Evolutionary conservation across 2,329 filamentous ascomycete species (phyloP).

Genomic region (Neofusicoccum cordaticola): DNA sequence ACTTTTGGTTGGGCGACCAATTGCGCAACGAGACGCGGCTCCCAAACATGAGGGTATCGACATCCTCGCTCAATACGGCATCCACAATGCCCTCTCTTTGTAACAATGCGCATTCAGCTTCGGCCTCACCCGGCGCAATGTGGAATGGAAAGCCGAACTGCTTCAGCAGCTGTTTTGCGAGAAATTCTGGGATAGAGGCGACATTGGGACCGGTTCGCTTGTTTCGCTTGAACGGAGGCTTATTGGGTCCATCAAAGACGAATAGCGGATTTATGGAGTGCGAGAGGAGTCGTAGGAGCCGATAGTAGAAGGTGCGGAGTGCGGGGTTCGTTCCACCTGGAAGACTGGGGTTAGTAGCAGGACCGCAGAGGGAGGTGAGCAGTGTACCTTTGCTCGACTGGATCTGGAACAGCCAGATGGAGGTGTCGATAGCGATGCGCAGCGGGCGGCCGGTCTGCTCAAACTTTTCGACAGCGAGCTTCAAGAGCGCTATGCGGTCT

Average conservation of each 20-base stretch:
- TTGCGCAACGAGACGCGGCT: constrained; percentile 75
- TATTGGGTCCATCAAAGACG: constrained; percentile 83
- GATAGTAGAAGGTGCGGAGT: constrained; percentile 87
- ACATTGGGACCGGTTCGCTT: constrained; percentile 65
- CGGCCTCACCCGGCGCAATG: constrained; percentile 88
- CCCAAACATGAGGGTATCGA: constrained; percentile 97
- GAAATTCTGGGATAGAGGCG: constrained; percentile 65
- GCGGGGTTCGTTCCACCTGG: constrained; percentile 83
- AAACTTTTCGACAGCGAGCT: constrained; percentile 75
- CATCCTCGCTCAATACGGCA: constrained; percentile 91
- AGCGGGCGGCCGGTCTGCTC: constrained; percentile 69
- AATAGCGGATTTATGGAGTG: constrained; percentile 84
- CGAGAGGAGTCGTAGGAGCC: constrained; percentile 72
- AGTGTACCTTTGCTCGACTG: constrained; percentile 70
- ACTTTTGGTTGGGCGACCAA: constrained; percentile 71
- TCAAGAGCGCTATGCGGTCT: constrained; percentile 74
- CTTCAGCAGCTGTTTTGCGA: constrained; percentile 79
- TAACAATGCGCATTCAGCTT: constrained; percentile 88
- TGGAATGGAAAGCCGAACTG: constrained; percentile 83
- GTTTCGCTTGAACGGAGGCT: constrained; percentile 84
- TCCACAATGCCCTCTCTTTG: constrained; percentile 76
- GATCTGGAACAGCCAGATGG: constrained; percentile 95
- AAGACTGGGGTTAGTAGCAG: not conserved
- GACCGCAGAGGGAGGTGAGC: not conserved
- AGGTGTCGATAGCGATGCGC: constrained; percentile 86